Conservation (phyloP, 306 rosid genomes). For the Echinosophora koreensis region DNA sequence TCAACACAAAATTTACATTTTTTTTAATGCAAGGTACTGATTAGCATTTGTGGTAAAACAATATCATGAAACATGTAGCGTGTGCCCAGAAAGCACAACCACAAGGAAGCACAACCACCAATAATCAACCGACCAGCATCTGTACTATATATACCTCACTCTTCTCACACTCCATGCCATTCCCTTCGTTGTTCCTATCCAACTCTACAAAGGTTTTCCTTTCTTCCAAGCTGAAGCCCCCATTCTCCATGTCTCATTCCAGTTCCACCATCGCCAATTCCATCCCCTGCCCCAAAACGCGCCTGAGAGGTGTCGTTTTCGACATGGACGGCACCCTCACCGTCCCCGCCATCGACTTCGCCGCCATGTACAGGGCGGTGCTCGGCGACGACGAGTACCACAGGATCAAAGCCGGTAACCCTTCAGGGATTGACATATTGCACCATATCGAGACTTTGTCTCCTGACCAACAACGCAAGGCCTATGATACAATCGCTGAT, state of each 20-base stretch:
- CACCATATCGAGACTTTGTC: conserved; percentile 72
- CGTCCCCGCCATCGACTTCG: conserved; percentile 85
- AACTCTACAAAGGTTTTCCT: too few species aligned
- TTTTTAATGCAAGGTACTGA: too few species aligned
- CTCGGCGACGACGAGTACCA: conserved; percentile 79
- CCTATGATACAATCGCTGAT: conserved; percentile 74
- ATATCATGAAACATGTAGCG: too few species aligned
- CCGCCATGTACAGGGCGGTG: conserved; percentile 83
- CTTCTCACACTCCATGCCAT: neutral
- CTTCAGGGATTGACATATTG: conserved; percentile 85
- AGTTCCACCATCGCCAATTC: conserved; percentile 40
- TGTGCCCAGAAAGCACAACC: neutral
- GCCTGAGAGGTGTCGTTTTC: conserved; percentile 85
- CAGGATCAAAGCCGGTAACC: conserved; percentile 60
- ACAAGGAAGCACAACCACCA: neutral
- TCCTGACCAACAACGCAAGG: conserved; percentile 65
- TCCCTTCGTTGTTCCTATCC: neutral
- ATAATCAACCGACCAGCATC: too few species aligned
- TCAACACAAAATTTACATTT: too few species aligned
- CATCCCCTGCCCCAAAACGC: conserved; percentile 47
- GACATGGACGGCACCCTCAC: conserved; percentile 99
- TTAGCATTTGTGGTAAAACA: too few species aligned
- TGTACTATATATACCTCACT: too few species aligned
- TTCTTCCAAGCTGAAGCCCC: too few species aligned
- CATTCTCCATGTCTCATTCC: conserved; percentile 32